phyloP scores from a whole-genome alignment of 164 flowering plant genomes.

The Magnolia sinica region DNA sequence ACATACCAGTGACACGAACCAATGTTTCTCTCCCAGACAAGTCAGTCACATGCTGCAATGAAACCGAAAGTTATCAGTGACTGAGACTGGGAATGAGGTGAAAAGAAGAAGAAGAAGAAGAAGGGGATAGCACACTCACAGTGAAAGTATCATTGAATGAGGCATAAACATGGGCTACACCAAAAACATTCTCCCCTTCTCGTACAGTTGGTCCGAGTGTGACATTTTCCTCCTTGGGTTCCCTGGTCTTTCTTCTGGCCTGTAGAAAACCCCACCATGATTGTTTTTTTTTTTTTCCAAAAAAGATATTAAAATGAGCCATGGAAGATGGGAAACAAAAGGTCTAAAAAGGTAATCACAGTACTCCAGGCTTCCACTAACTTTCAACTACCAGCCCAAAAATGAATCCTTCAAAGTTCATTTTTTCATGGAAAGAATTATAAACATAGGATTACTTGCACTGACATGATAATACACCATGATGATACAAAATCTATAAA shows the following conservation, averaged over 20 bases:
- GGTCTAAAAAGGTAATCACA: background rate
- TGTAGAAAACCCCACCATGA: background rate
- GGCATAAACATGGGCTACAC: conserved; percentile 84
- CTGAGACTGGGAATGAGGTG: background rate
- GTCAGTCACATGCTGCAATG: conserved; percentile 47
- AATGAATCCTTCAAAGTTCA: too few species aligned
- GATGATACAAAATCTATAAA: too few species aligned
- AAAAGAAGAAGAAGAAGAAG: background rate
- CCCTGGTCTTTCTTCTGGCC: conserved; percentile 54
- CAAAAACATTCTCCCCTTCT: conserved; percentile 84
- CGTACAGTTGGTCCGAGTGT: conserved; percentile 73
- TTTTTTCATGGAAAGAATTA: too few species aligned
- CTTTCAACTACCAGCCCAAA: background rate
- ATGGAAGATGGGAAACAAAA: background rate
- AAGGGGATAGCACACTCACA: conserved; percentile 35
- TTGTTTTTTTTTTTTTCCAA: too few species aligned
- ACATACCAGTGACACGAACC: conserved; percentile 41
- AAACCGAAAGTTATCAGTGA: background rate
- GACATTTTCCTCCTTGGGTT: conserved; percentile 73
- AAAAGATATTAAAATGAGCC: too few species aligned
- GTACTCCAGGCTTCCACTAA: too few species aligned
- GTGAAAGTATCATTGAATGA: conserved; percentile 90
- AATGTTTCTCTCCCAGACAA: conserved; percentile 47
- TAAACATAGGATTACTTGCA: too few species aligned
- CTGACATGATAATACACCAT: too few species aligned